Conservation (phyloP, 2,329 filamentous ascomycete species). For the Lecanosticta acicola region DNA sequence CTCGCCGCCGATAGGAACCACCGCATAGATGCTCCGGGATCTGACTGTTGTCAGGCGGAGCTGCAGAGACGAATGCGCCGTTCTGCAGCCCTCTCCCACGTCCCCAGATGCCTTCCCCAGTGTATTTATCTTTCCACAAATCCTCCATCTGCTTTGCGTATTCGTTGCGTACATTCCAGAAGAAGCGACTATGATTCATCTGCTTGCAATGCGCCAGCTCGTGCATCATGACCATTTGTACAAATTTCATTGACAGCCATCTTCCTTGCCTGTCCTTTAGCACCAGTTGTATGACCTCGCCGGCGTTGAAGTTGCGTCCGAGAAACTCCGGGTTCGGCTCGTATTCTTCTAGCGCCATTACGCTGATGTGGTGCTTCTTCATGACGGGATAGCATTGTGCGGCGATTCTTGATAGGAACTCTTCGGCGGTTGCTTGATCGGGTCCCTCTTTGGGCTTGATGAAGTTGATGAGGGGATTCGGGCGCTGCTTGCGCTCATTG, state of each 20-base stretch:
- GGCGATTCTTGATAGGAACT: slow-evolving; percentile 70
- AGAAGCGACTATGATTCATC: slow-evolving; percentile 80
- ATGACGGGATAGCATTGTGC: slow-evolving; percentile 68
- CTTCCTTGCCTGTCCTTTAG: slow-evolving; percentile 58
- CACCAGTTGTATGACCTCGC: slow-evolving; percentile 80
- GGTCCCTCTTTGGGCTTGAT: slow-evolving; percentile 61
- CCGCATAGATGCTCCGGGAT: slow-evolving; percentile 64
- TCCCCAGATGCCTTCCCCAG: slow-evolving; percentile 80
- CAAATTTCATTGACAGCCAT: slow-evolving; percentile 77
- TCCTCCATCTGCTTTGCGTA: slow-evolving; percentile 66
- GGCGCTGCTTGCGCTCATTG: slow-evolving; percentile 67
- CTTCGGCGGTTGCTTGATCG: slow-evolving; percentile 56
- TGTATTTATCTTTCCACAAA: slow-evolving; percentile 66
- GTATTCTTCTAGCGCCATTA: slow-evolving; percentile 67
- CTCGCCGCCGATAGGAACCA: slow-evolving; percentile 63
- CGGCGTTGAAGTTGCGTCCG: slow-evolving; percentile 84
- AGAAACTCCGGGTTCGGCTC: slow-evolving; percentile 76
- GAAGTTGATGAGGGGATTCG: slow-evolving; percentile 75
- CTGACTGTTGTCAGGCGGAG: slow-evolving; percentile 47
- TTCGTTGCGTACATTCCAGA: slow-evolving; percentile 72
- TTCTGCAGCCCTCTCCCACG: slow-evolving; percentile 58
- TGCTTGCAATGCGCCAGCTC: slow-evolving; percentile 83
- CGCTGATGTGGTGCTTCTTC: slow-evolving; percentile 42
- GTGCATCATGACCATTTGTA: slow-evolving; percentile 95
- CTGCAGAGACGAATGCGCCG: slow-evolving; percentile 58